Evolutionary conservation across 305 asterid species (phyloP).

Genomic region (Ajuga reptans): DNA sequence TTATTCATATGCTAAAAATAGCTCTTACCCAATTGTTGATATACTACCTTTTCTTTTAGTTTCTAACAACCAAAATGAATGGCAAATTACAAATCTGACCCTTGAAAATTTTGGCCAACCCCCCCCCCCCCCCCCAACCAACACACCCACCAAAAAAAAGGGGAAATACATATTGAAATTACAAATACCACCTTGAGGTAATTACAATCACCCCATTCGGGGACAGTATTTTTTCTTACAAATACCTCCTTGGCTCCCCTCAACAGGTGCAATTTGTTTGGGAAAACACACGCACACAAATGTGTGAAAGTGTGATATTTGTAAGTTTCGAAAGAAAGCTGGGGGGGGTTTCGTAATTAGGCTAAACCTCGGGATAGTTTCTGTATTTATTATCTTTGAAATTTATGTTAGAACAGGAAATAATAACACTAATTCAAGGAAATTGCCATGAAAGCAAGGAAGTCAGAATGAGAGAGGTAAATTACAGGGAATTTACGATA

Average conservation of each 20-base stretch:
- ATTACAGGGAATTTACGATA: slow-evolving; percentile 16
- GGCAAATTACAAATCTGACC: too few relatives aligned
- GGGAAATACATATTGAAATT: too few relatives aligned
- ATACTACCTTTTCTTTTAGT: too few relatives aligned
- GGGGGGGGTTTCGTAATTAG: background rate
- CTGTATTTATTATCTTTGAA: background rate
- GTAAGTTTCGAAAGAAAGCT: background rate
- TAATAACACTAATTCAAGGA: background rate
- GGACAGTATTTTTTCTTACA: background rate
- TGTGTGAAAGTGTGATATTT: background rate
- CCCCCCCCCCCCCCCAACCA: too few relatives aligned
- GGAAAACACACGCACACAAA: background rate
- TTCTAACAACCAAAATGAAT: too few relatives aligned
- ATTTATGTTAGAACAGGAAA: background rate
- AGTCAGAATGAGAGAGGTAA: background rate
- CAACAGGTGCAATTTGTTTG: background rate
- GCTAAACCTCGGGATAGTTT: too few relatives aligned
- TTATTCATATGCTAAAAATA: too few relatives aligned
- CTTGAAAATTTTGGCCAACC: too few relatives aligned
- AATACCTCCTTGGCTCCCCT: background rate
- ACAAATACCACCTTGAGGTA: background rate
- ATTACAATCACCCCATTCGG: background rate
- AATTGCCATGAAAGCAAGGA: background rate
- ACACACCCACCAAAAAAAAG: too few relatives aligned
- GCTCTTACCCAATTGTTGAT: too few relatives aligned